Percentiles rank a stretch among this genome's conserved stretches.
Evolutionary conservation across 345 rosid species (phyloP).

Genomic region (Iberis pinnata): DNA sequence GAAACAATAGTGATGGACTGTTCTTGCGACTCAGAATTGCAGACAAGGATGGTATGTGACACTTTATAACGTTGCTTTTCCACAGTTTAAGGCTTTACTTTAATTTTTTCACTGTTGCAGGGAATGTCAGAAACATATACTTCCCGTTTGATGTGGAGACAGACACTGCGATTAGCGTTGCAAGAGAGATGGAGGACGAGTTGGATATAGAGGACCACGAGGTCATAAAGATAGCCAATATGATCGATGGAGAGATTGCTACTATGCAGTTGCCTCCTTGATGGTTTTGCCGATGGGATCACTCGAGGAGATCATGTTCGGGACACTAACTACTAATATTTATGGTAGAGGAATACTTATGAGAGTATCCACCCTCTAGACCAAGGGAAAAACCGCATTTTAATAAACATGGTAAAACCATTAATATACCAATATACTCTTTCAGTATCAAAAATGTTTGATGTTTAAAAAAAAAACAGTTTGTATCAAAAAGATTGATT

Average conservation of each 20-base stretch:
- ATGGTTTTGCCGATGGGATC: no score
- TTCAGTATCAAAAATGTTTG: no score
- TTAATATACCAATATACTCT: no score
- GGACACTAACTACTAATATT: no score
- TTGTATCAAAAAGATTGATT: no score
- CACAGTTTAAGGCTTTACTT: background rate
- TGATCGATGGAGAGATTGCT: slow-evolving; percentile 82
- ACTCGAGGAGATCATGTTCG: no score
- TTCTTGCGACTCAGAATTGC: slow-evolving; percentile 65
- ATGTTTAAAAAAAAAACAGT: no score
- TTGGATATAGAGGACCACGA: slow-evolving; percentile 78
- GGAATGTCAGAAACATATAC: slow-evolving; percentile 69
- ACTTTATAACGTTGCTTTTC: background rate
- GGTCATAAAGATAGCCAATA: slow-evolving; percentile 70
- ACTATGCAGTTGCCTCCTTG: slow-evolving; percentile 27
- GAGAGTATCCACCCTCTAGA: no score
- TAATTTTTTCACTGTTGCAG: slow-evolving; percentile 32
- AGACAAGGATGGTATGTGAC: slow-evolving; percentile 70
- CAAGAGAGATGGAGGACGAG: slow-evolving; percentile 94
- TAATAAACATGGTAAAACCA: no score
- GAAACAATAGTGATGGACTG: slow-evolving; percentile 54
- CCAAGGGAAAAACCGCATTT: no score
- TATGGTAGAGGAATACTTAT: no score
- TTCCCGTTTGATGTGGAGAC: slow-evolving; percentile 70
- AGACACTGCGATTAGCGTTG: slow-evolving; percentile 81